Conservation (phyloP, 257 asterid species). For the Solanum pimpinellifolium region DNA sequence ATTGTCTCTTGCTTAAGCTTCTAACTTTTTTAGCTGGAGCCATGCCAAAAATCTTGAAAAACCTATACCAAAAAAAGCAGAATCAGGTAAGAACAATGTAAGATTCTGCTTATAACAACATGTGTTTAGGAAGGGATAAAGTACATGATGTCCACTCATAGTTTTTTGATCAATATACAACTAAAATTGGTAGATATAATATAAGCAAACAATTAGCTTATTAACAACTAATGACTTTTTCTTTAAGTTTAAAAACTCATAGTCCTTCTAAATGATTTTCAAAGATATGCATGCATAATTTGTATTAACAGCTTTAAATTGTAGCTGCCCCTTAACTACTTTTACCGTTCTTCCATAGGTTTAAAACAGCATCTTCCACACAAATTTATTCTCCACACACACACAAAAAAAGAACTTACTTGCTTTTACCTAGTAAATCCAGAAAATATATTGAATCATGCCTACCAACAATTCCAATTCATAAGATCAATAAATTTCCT, state of each 20-base stretch:
- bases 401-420: background rate
- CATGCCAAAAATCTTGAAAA: slow-evolving; percentile 29
- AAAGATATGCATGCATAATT: background rate
- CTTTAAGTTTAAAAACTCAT: background rate
- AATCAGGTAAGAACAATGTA: background rate
- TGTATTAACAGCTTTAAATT: background rate
- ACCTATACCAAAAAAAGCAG: slow-evolving; percentile 1
- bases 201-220: background rate
- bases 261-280: background rate
- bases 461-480: background rate
- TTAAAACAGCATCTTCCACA: background rate
- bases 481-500: background rate
- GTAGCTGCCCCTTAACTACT: background rate
- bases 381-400: background rate
- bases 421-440: background rate
- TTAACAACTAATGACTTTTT: background rate
- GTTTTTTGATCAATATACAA: background rate
- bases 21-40: slow-evolving; percentile 61
- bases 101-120: background rate
- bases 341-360: background rate
- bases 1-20: slow-evolving; percentile 41
- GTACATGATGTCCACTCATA: background rate
- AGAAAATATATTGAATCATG: background rate
- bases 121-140: background rate
- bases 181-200: background rate